Conservation (phyloP, 768 basidiomycete species). For the Mycena vitilis region DNA sequence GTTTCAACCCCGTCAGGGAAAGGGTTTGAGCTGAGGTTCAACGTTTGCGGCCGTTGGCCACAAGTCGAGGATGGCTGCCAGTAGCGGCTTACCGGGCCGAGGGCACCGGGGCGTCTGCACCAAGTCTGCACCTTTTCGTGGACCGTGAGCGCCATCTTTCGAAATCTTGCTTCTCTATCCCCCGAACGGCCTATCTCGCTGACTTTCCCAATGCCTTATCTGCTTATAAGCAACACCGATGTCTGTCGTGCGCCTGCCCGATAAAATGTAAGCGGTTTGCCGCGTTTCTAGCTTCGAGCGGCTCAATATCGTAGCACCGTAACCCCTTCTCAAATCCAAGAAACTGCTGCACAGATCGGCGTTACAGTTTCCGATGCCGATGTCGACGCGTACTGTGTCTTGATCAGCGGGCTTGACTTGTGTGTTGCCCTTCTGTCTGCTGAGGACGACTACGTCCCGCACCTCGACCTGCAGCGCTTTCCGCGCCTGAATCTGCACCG, state of each 20-base stretch:
- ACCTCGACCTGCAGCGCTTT: conserved; percentile 30
- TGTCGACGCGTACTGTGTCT: conserved; percentile 27
- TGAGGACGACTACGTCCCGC: conserved; percentile 34
- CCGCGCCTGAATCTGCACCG: conserved; percentile 33
- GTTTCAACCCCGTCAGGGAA: too few relatives aligned
- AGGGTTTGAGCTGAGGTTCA: too few relatives aligned
- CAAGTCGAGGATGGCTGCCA: too few relatives aligned
- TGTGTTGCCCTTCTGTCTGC: conserved; percentile 25
- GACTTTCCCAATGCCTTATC: background rate
- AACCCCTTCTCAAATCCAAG: conserved; percentile 23
- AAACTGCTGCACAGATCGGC: conserved; percentile 26
- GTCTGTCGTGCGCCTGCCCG: conserved; percentile 32
- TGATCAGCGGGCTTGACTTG: conserved; percentile 29
- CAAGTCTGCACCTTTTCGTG: too few relatives aligned
- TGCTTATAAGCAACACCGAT: conserved; percentile 5
- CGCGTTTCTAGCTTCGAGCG: background rate
- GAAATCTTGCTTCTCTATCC: too few relatives aligned
- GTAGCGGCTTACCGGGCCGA: too few relatives aligned
- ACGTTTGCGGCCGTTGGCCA: too few relatives aligned
- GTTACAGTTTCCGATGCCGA: conserved; percentile 22
- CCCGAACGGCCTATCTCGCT: too few relatives aligned
- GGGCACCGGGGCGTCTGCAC: too few relatives aligned
- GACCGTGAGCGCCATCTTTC: too few relatives aligned
- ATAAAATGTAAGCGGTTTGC: conserved; percentile 24
- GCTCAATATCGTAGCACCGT: conserved; percentile 27